A percentile compares a stretch with the other conserved stretches of the same genome.
phyloP scores from a whole-genome alignment of 306 rosid species.

The Lathyrus aphaca region DNA sequence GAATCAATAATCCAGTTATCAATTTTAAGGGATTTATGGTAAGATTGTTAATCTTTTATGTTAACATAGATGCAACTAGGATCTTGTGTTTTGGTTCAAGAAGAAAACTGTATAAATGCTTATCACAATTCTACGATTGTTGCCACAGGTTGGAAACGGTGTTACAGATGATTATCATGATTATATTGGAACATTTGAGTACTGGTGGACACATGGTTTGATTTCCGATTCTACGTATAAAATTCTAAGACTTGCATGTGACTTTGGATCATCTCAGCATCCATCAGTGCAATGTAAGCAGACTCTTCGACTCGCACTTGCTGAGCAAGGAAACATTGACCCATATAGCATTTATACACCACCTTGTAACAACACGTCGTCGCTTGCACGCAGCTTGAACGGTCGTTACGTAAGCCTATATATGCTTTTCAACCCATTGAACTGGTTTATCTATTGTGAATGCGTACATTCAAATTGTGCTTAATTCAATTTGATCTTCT shows the following conservation, averaged over 20 bases:
- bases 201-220: conserved; percentile 98
- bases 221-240: conserved; percentile 88
- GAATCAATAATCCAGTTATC: conserved; percentile 70
- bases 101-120: too few species aligned
- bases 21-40: conserved; percentile 94
- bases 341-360: conserved; percentile 80
- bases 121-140: not conserved
- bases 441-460: too few species aligned
- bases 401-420: conserved; percentile 81
- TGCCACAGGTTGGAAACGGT: conserved; percentile 89
- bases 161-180: conserved; percentile 94
- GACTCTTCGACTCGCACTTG: conserved; percentile 58
- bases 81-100: not conserved
- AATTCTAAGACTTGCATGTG: conserved; percentile 57
- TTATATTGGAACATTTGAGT: conserved; percentile 82
- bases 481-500: too few species aligned
- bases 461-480: too few species aligned
- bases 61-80: not conserved
- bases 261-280: conserved; percentile 72
- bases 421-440: not conserved
- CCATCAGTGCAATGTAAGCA: conserved; percentile 70
- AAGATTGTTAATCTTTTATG: conserved; percentile 40
- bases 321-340: conserved; percentile 89
- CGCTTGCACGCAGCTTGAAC: conserved; percentile 61
- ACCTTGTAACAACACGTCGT: conserved; percentile 69